A percentile compares a stretch with the other conserved stretches of the same genome.
phyloP scores from a whole-genome alignment of 2,329 filamentous ascomycete species.

The Westerdykella sp. region DNA sequence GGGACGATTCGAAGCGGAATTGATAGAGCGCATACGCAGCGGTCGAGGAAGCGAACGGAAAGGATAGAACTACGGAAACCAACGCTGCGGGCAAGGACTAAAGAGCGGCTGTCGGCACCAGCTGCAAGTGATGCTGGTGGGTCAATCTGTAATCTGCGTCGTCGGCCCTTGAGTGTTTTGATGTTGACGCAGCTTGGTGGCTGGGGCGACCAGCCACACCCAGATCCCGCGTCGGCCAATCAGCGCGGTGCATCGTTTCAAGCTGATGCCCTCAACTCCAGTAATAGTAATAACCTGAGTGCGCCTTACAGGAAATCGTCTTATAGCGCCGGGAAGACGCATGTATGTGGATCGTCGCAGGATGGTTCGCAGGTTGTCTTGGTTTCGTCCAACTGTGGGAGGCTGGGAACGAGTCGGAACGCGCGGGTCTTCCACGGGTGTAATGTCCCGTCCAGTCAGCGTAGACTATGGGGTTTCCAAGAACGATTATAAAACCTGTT shows the following conservation, averaged over 20 bases:
- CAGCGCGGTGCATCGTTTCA: neutral
- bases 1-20: neutral
- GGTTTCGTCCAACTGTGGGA: no score
- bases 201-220: slow-evolving; percentile 17
- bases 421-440: no score
- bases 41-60: slow-evolving; percentile 2
- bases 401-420: no score
- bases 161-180: slow-evolving; percentile 2
- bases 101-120: slow-evolving; percentile 5
- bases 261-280: no score
- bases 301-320: no score
- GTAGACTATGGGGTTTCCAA: no score
- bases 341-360: no score
- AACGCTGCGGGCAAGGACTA: neutral
- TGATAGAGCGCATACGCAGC: neutral
- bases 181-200: slow-evolving; percentile 7
- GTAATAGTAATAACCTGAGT: no score
- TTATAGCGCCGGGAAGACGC: no score
- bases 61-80: slow-evolving; percentile 1
- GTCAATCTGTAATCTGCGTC: neutral
- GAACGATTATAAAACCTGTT: no score
- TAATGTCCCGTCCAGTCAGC: no score
- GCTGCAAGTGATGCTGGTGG: slow-evolving; percentile 2
- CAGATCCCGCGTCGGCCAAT: slow-evolving; percentile 6
- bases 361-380: no score